phyloP scores from a whole-genome alignment of 305 asterid genomes.

The Fraxinus xanthoxyloides region DNA sequence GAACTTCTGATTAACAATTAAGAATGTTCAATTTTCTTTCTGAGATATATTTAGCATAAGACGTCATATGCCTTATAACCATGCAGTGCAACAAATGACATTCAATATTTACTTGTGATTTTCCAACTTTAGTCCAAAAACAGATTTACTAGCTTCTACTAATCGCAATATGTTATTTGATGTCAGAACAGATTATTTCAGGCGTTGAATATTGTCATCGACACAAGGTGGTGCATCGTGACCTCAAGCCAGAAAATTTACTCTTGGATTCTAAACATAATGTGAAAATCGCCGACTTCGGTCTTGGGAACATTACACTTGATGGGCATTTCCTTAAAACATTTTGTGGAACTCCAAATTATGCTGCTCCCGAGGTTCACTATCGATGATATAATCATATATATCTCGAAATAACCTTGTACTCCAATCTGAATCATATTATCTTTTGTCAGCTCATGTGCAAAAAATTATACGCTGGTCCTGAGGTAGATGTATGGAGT shows the following conservation, averaged over 20 bases:
- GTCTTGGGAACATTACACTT: conserved; percentile 53
- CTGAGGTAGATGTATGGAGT: conserved; percentile 79
- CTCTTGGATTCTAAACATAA: conserved; percentile 50
- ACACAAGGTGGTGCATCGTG: conserved; percentile 63
- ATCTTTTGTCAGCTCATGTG: conserved; percentile 29
- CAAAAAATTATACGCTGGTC: conserved; percentile 57
- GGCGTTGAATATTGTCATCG: conserved; percentile 62
- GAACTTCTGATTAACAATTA: neutral
- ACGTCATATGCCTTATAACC: neutral
- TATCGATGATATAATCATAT: neutral
- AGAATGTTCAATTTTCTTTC: neutral
- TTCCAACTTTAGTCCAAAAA: neutral
- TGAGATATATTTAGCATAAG: neutral
- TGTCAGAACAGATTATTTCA: conserved; percentile 51
- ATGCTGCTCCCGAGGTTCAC: conserved; percentile 79
- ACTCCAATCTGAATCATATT: conserved; percentile 18
- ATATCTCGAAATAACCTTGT: neutral
- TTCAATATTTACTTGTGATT: neutral
- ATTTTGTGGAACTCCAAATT: conserved; percentile 64
- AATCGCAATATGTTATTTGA: conserved; percentile 7
- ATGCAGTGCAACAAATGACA: neutral
- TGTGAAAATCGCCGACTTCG: conserved; percentile 65
- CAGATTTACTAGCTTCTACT: neutral
- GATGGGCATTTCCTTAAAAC: conserved; percentile 74
- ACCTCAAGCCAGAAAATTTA: conserved; percentile 70